Conservation (phyloP, 148 eudicot genomes). For the Camellia lanceoleosa region DNA sequence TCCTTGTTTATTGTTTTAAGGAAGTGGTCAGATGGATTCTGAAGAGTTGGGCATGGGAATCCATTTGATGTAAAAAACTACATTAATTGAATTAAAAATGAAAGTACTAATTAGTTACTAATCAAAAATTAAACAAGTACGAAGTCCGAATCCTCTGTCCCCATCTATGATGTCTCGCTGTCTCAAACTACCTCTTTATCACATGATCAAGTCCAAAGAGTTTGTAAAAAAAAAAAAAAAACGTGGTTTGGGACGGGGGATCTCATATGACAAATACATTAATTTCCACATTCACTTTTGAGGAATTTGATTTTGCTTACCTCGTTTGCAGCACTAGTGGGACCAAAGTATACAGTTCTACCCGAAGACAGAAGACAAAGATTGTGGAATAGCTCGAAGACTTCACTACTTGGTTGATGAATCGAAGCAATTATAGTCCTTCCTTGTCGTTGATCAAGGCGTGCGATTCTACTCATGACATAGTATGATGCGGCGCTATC, state of each 20-base stretch:
- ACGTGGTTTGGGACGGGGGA: too few relatives aligned
- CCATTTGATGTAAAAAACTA: slow-evolving; percentile 62
- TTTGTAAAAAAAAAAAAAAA: too few relatives aligned
- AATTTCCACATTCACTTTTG: neutral
- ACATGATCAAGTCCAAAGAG: too few relatives aligned
- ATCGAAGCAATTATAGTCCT: slow-evolving; percentile 60
- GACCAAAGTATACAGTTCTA: slow-evolving; percentile 60
- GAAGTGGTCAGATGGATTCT: slow-evolving; percentile 70
- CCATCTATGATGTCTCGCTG: too few relatives aligned
- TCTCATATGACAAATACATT: too few relatives aligned
- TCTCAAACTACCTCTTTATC: too few relatives aligned
- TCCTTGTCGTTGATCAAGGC: slow-evolving; percentile 35
- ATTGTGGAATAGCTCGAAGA: slow-evolving; percentile 49
- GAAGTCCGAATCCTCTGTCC: too few relatives aligned
- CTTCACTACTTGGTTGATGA: slow-evolving; percentile 76
- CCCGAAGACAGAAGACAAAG: slow-evolving; percentile 65
- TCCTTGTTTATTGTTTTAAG: slow-evolving; percentile 53
- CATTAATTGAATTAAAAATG: neutral
- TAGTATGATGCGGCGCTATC: slow-evolving; percentile 81
- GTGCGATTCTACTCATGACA: slow-evolving; percentile 52
- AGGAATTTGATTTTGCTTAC: slow-evolving; percentile 15
- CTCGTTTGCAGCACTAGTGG: slow-evolving; percentile 36
- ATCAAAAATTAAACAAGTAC: neutral
- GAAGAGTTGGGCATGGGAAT: slow-evolving; percentile 51
- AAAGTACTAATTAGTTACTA: neutral